phyloP scores from a whole-genome alignment of 306 rosid species.

The Comarum palustre region DNA sequence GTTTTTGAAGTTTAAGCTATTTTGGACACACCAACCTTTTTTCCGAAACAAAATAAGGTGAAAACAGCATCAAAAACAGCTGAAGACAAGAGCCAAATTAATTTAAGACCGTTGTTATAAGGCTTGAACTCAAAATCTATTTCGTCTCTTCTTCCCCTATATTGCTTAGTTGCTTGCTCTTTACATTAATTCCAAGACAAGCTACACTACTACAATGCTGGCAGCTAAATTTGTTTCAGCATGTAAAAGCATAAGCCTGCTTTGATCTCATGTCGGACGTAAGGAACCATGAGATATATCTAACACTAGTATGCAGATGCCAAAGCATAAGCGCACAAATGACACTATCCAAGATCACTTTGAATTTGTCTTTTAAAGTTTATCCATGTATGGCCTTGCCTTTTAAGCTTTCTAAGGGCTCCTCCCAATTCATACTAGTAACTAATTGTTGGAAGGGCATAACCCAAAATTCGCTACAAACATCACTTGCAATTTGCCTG shows the following conservation, averaged over 20 bases:
- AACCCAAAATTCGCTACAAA: not conserved
- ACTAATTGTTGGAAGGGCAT: not conserved
- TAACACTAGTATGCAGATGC: not conserved
- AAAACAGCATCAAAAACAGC: not conserved
- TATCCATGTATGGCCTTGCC: not conserved
- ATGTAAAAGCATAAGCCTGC: not conserved
- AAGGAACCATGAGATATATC: not conserved
- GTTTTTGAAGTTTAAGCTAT: not conserved
- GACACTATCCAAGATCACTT: not conserved
- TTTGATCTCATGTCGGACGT: not conserved
- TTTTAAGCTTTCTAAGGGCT: not conserved
- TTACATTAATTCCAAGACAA: not conserved
- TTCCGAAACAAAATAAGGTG: not conserved
- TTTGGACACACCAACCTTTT: not conserved
- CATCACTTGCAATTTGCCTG: not conserved
- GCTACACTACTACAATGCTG: not conserved
- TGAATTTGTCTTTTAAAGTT: not conserved
- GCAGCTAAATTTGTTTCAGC: not conserved
- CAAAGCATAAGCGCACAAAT: slow-evolving; percentile 1
- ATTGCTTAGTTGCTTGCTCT: not conserved
- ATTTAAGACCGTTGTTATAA: not conserved
- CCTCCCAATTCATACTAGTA: not conserved
- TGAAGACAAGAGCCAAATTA: not conserved
- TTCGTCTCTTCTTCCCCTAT: not conserved
- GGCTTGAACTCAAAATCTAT: not conserved